Conservation (phyloP, 2,329 filamentous ascomycete species). For the Fusarium coicis region DNA sequence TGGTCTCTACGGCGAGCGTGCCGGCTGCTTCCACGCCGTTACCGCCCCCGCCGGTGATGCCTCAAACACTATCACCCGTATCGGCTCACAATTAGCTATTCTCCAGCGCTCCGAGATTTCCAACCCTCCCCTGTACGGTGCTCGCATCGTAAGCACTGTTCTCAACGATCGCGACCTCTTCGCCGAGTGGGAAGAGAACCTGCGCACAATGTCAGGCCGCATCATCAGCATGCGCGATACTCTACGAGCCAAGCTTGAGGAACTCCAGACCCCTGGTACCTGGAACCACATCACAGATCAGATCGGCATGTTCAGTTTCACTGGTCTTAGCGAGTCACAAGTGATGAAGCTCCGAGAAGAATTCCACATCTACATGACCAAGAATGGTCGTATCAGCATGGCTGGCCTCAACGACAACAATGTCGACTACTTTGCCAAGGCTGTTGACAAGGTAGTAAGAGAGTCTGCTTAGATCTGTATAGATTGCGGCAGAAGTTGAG, state of each 20-base stretch:
- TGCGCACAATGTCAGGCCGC: constrained; percentile 92
- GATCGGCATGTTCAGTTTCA: constrained; percentile 99
- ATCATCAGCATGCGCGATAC: constrained; percentile 91
- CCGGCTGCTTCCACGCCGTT: constrained; percentile 95
- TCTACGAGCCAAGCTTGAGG: constrained; percentile 83
- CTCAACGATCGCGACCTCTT: constrained; percentile 87
- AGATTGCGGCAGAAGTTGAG: constrained; percentile 8
- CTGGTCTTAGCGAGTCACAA: constrained; percentile 79
- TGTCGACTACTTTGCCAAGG: constrained; percentile 91
- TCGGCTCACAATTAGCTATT: constrained; percentile 90
- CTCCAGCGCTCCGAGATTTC: constrained; percentile 97
- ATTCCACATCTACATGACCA: constrained; percentile 89
- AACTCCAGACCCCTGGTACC: constrained; percentile 83
- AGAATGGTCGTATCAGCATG: constrained; percentile 99
- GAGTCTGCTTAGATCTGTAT: constrained; percentile 38
- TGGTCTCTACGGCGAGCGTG: constrained; percentile 95
- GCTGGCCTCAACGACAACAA: constrained; percentile 95
- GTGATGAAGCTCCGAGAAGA: constrained; percentile 76
- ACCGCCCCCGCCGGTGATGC: constrained; percentile 78
- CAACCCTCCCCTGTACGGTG: constrained; percentile 94
- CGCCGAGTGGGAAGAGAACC: constrained; percentile 90
- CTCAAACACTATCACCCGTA: constrained; percentile 67
- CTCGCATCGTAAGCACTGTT: constrained; percentile 84
- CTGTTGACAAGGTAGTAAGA: constrained; percentile 83
- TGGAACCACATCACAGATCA: constrained; percentile 99